Evolutionary conservation across 2,329 filamentous ascomycete species (phyloP), one percentile per base, ranked within the genome.

Genomic region (Thielaviopsis euricoi): DNA sequence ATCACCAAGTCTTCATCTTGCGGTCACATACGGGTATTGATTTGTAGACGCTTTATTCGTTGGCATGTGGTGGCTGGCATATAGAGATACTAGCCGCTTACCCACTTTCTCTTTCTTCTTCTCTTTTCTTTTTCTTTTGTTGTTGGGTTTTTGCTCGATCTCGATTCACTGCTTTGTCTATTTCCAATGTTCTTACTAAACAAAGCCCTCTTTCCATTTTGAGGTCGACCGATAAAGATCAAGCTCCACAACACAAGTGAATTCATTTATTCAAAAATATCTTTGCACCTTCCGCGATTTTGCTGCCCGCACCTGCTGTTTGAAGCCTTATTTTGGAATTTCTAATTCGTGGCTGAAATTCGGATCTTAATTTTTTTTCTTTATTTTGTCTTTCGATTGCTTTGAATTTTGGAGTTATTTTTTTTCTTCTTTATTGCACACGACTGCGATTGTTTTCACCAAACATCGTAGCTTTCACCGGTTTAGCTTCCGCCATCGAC

Each of bases 51-150:
- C 21, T 26, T 50, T 56, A 3, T 21, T 48, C n/a, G 21, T n/a
- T 48, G 43, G 43, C 21, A 48, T 48, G 43, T 9, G 43, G 43
- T 48, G 43, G 43, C 43, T 48, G 43, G 43, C 17, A 21, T 21
- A 19, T 19, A n/a, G n/a, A 21, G n/a, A 48, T 48, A n/a, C 19
- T 48, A 3, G 21, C 21, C 43, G n/a, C 21, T 53, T 54, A 53
- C 51, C 33, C 51, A 33, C 55, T 52, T 55, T 50, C 56, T 53
- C 52, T 57, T 58, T 17, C 51, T 62, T 58, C 59, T 58, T 60
- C 59, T 49, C 29, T 53, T 26, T 52, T 37, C 53, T 60, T 58
- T 55, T 46, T 57, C 49, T 29, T 53, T 50, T 49, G 26, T 25
- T 57, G 40, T 53, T 48, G 26, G 26, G 25, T 49, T 56, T 52